phyloP scores from a whole-genome alignment of 768 basidiomycete species.

The Chlorophyllum brunneum region DNA sequence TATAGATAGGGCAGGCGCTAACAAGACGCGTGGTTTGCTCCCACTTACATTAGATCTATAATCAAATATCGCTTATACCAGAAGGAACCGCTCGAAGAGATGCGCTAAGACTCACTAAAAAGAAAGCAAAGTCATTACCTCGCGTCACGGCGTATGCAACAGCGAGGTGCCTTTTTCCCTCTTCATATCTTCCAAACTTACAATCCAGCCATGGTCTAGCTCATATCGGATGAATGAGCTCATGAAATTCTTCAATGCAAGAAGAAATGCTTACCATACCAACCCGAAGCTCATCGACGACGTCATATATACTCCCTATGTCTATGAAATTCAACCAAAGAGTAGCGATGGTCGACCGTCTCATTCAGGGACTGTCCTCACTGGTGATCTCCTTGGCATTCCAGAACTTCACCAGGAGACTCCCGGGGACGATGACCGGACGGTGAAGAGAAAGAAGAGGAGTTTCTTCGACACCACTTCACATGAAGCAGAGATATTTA shows the following conservation, averaged over 20 bases:
- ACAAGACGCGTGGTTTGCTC: conserved; percentile 2
- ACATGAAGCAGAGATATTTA: conserved; percentile 82
- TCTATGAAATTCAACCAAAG: conserved; percentile 54
- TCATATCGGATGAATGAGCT: conserved; percentile 88
- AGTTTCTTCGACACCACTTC: conserved; percentile 66
- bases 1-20: too few relatives aligned
- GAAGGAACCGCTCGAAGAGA: conserved; percentile 92
- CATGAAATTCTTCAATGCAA: conserved; percentile 85
- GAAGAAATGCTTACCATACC: conserved; percentile 79
- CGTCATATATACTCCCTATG: conserved; percentile 91
- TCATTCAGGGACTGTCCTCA: conserved; percentile 26
- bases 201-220: conserved; percentile 34
- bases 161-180: conserved; percentile 53
- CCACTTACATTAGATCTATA: conserved; percentile 63
- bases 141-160: conserved; percentile 97
- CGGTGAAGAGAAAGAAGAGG: conserved; percentile 40
- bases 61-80: conserved; percentile 90
- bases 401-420: conserved; percentile 54
- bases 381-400: conserved; percentile 75
- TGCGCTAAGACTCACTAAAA: conserved; percentile 87
- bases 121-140: conserved; percentile 88
- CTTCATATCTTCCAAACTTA: background rate
- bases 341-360: conserved; percentile 24
- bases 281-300: conserved; percentile 88
- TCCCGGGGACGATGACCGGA: conserved; percentile 25